Conservation (phyloP, 164 flowering plant species). For the Platanus orientalis region DNA sequence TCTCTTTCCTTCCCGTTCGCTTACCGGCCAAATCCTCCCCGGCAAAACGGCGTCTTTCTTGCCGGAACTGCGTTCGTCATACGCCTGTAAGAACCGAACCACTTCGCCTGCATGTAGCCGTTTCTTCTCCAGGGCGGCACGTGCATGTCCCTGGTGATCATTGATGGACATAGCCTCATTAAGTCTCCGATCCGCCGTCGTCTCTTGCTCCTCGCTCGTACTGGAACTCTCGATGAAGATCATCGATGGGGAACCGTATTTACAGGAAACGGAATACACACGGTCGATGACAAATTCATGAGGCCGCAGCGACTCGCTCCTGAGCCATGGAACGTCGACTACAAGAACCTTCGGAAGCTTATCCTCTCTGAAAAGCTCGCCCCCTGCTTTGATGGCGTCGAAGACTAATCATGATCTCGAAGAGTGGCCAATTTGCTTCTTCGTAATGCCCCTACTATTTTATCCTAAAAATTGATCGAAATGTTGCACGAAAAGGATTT, state of each 20-base stretch:
- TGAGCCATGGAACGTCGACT: constrained; percentile 23
- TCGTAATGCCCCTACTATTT: constrained; percentile 9
- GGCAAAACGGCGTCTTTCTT: background rate
- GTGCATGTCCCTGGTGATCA: constrained; percentile 47
- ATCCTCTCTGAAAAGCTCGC: constrained; percentile 29
- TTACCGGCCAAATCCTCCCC: constrained; percentile 7
- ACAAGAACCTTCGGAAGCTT: constrained; percentile 30
- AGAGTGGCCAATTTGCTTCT: constrained; percentile 38
- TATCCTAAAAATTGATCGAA: constrained; percentile 57
- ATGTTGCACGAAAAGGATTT: constrained; percentile 96
- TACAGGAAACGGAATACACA: constrained; percentile 12
- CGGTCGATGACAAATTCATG: constrained; percentile 28
- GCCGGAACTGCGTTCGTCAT: constrained; percentile 30
- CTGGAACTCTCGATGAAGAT: constrained; percentile 21
- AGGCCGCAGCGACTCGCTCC: constrained; percentile 23
- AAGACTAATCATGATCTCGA: constrained; percentile 34
- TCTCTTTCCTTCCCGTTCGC: too few relatives aligned
- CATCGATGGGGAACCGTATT: constrained; percentile 31
- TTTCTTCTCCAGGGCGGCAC: constrained; percentile 85
- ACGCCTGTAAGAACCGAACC: constrained; percentile 61
- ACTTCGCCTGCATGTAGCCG: constrained; percentile 64
- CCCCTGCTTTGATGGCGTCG: constrained; percentile 33
- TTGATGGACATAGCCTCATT: too few relatives aligned
- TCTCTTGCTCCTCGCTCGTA: too few relatives aligned
- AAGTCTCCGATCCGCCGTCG: too few relatives aligned